phyloP scores from a whole-genome alignment of 1,139 yeast genomes.

The Lodderomyces orthopsilosis region DNA sequence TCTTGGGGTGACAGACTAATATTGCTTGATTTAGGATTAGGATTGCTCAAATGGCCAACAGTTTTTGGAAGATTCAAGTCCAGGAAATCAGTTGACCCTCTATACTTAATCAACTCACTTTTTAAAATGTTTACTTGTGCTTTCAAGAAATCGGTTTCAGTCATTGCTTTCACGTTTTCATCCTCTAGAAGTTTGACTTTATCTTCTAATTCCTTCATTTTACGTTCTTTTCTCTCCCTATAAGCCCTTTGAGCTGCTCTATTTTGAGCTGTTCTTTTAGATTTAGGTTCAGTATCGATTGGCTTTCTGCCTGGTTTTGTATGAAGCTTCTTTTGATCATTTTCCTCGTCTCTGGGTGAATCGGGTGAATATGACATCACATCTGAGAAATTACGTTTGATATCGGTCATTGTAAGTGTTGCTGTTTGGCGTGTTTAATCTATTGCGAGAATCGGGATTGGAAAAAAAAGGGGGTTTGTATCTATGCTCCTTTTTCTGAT shows the following conservation, averaged over 20 bases:
- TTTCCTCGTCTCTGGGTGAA: conserved; percentile 18
- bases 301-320: conserved; percentile 64
- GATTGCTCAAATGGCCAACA: conserved; percentile 32
- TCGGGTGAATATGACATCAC: conserved; percentile 13
- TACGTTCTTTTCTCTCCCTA: conserved; percentile 87
- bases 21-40: conserved; percentile 16
- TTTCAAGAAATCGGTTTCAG: conserved; percentile 72
- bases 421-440: background rate
- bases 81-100: conserved; percentile 44
- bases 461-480: background rate
- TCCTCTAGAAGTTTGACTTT: conserved; percentile 70
- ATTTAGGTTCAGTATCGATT: conserved; percentile 72
- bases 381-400: conserved; percentile 35
- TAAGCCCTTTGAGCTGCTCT: conserved; percentile 97
- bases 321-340: conserved; percentile 39
- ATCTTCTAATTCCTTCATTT: conserved; percentile 81
- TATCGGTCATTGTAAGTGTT: conserved; percentile 27
- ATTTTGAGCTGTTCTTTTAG: conserved; percentile 92
- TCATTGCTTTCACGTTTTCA: conserved; percentile 58
- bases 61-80: conserved; percentile 34
- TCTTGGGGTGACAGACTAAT: conserved; percentile 10
- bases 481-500: background rate
- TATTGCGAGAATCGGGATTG: background rate
- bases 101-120: conserved; percentile 64
- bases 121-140: conserved; percentile 75